Percentiles rank a stretch among this genome's conserved stretches.
Evolutionary conservation across 2,329 filamentous ascomycete species (phyloP).

Genomic region (Aspergillus sp.): DNA sequence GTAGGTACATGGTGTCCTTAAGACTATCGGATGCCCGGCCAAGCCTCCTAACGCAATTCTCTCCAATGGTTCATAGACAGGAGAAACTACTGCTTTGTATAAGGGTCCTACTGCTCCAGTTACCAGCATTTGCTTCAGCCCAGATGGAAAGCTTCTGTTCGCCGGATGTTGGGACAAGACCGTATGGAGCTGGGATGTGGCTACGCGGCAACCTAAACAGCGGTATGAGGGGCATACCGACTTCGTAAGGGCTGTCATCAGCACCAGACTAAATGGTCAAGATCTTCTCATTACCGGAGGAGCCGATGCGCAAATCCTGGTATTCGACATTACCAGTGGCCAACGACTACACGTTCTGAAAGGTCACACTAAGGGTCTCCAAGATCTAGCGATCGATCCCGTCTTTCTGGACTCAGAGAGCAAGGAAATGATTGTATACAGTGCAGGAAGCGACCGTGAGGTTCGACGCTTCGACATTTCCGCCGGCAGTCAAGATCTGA

Average conservation of each 20-base stretch:
- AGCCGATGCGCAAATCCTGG: constrained; percentile 70
- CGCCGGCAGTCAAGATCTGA: constrained; percentile 35
- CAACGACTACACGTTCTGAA: constrained; percentile 67
- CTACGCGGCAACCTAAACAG: constrained; percentile 47
- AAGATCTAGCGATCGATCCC: constrained; percentile 71
- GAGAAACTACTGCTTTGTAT: constrained; percentile 47
- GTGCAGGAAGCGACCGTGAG: constrained; percentile 71
- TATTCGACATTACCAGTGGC: constrained; percentile 70
- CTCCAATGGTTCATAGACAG: constrained; percentile 29
- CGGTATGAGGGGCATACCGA: constrained; percentile 73
- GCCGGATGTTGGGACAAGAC: constrained; percentile 93
- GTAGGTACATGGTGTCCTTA: constrained; percentile 48
- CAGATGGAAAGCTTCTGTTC: constrained; percentile 57
- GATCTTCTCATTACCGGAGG: constrained; percentile 66
- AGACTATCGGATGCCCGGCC: constrained; percentile 6
- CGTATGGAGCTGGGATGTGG: constrained; percentile 75
- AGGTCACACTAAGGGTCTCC: constrained; percentile 70
- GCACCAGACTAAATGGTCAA: constrained; percentile 53
- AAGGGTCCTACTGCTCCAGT: constrained; percentile 72
- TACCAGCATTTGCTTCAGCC: constrained; percentile 64
- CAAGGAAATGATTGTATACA: constrained; percentile 55
- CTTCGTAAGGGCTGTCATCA: constrained; percentile 79
- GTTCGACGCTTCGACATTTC: constrained; percentile 59
- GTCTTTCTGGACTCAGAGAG: constrained; percentile 41
- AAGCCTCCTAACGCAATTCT: constrained; percentile 2